Evolutionary conservation across 495 filamentous ascomycete species (phyloP), one percentile per base, ranked within the genome.

Genomic region (Terfezia boudieri): DNA sequence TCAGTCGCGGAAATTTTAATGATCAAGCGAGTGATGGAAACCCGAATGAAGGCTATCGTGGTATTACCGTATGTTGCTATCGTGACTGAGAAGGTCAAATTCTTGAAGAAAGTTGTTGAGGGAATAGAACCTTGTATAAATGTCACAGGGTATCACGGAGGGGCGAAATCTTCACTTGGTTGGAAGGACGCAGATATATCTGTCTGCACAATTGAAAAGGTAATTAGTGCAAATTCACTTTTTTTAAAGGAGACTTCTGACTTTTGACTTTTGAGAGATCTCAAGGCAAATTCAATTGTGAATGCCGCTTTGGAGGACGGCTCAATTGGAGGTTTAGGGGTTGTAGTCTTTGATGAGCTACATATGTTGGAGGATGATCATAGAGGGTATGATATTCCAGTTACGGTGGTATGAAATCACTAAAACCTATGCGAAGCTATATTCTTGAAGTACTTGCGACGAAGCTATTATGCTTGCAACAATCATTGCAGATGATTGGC

Each of bases 141-240:
- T 53, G 74, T 87, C 2, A 77, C 78, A 16, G 84, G 82, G 0
- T 85, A 80, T 61, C 86, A 84, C 64, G 82, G 82, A 8, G 84
- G 83, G 6, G 79, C 75, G 57, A 81, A 76, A 60, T 70, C 74
- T 22, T 74, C 76, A 52, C 67, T 73, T 9, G 76, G 73, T 2
- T 87, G 83, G 82, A 71, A 72, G 23, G 84, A 88, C 61, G 76
- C 83, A 52, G 84, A 90, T 64, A 76, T 90, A 56, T 84, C 76
- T 2, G 74, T 88, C 49, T 89, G 83, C 66, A 88, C 84, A 8
- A 83, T 86, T 54, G 84, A 90, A 64, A 90, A 86, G 78, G 83
- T 82, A 17, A 50, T 17, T 49, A 26, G 53, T 16, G 43, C 26
- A 48, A 12, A 8, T 17, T 49, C 16, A 8, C n/a, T 49, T 55